Percentiles rank a stretch among this genome's conserved stretches.
phyloP scores from a whole-genome alignment of 116 monocot species.

The Dioscorea cayenensis region DNA sequence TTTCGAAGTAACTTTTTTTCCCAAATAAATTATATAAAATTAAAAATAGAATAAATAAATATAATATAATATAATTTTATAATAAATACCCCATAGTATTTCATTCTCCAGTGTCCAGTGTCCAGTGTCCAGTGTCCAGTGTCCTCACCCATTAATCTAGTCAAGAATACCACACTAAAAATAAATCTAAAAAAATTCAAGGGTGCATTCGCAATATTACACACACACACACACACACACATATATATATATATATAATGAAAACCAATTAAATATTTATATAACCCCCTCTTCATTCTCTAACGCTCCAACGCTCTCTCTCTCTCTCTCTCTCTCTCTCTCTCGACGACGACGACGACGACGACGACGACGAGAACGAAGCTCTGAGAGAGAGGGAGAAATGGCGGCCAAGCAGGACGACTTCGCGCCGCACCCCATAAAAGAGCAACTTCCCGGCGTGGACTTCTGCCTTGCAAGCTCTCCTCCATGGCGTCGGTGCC shows the following conservation, averaged over 20 bases:
- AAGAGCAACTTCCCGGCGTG: conserved; percentile 74
- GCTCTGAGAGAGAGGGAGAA: background rate
- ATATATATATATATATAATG: background rate
- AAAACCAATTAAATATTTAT: background rate
- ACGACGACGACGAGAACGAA: background rate
- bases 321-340: background rate
- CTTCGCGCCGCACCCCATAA: conserved; percentile 54
- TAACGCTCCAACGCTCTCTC: background rate
- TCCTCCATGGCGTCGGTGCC: conserved; percentile 67
- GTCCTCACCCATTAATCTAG: too few relatives aligned
- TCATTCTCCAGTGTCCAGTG: too few relatives aligned
- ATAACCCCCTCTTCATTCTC: background rate
- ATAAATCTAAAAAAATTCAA: too few relatives aligned
- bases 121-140: too few relatives aligned
- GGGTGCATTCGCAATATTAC: too few relatives aligned
- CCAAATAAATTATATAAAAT: too few relatives aligned
- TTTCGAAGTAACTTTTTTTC: too few relatives aligned
- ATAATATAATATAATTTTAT: too few relatives aligned
- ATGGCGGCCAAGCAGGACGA: conserved; percentile 53
- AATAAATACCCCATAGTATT: too few relatives aligned
- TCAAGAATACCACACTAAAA: too few relatives aligned
- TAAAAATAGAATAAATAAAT: too few relatives aligned
- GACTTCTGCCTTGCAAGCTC: conserved; percentile 86
- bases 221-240: too few relatives aligned
- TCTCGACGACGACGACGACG: background rate